Percentiles rank a stretch among this genome's conserved stretches.
Conservation (phyloP, 2,329 filamentous ascomycete genomes). For the Cryphonectria radicalis region DNA sequence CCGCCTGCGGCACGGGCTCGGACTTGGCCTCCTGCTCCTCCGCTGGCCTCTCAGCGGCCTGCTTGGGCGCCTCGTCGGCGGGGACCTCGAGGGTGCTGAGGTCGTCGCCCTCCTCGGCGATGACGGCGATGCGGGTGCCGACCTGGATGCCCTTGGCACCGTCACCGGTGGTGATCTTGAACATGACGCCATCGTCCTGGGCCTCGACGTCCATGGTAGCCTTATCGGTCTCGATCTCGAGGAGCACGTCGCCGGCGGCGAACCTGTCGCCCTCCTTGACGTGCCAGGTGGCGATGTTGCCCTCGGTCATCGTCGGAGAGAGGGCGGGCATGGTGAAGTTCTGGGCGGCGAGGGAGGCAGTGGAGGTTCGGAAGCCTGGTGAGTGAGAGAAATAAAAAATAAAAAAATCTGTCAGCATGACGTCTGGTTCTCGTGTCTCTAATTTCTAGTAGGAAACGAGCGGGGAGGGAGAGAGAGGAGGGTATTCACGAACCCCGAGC, state of each 20-base stretch:
- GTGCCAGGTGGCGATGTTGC: slow-evolving; percentile 83
- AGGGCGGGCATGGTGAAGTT: slow-evolving; percentile 92
- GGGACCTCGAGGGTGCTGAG: slow-evolving; percentile 75
- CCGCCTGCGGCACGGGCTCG: slow-evolving; percentile 33
- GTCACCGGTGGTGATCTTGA: slow-evolving; percentile 78
- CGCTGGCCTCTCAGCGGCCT: slow-evolving; percentile 39
- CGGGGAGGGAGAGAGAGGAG: background rate
- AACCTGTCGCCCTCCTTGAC: slow-evolving; percentile 87
- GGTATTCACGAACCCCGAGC: slow-evolving; percentile 58
- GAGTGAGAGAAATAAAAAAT: slow-evolving; percentile 15
- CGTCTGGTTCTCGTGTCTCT: background rate
- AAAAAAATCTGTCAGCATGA: slow-evolving; percentile 9
- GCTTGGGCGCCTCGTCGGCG: slow-evolving; percentile 61
- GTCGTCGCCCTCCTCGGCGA: slow-evolving; percentile 83
- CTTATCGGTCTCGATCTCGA: slow-evolving; percentile 95
- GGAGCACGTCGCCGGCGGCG: slow-evolving; percentile 80
- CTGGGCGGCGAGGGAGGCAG: slow-evolving; percentile 71
- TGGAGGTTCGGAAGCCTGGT: slow-evolving; percentile 67
- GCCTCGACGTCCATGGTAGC: slow-evolving; percentile 94
- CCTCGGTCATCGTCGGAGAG: slow-evolving; percentile 92
- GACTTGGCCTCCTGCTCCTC: slow-evolving; percentile 18
- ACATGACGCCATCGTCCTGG: slow-evolving; percentile 83
- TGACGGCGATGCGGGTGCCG: slow-evolving; percentile 78
- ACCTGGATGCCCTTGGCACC: slow-evolving; percentile 79
- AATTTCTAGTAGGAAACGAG: background rate